Conservation (phyloP, 2,329 filamentous ascomycete species). For the Hysterium pulicare region DNA sequence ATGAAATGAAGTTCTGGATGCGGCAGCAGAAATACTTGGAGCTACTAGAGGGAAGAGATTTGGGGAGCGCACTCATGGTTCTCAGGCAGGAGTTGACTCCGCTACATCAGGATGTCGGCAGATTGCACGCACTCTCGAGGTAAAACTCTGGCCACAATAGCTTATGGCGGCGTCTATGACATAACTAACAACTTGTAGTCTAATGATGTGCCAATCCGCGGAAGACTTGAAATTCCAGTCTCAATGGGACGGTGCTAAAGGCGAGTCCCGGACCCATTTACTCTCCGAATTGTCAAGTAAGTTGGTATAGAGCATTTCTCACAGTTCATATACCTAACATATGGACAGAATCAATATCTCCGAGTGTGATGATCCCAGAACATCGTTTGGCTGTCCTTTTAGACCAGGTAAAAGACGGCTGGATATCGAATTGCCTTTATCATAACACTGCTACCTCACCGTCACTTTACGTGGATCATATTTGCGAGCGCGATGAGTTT, state of each 20-base stretch:
- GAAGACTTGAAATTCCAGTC: constrained; percentile 75
- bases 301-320: constrained; percentile 23
- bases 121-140: constrained; percentile 79
- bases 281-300: constrained; percentile 81
- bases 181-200: constrained; percentile 46
- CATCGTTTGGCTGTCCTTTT: constrained; percentile 79
- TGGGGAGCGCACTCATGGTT: constrained; percentile 72
- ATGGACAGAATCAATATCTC: constrained; percentile 75
- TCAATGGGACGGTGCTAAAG: constrained; percentile 78
- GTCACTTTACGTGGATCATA: constrained; percentile 85
- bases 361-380: constrained; percentile 94
- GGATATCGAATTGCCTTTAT: constrained; percentile 80
- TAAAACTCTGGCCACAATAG: constrained; percentile 28
- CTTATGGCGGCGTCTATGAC: background rate
- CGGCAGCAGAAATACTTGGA: constrained; percentile 95
- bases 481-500: constrained; percentile 75
- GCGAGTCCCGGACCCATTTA: constrained; percentile 68
- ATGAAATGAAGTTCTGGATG: constrained; percentile 81
- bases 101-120: constrained; percentile 71
- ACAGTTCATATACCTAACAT: constrained; percentile 13
- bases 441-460: constrained; percentile 78
- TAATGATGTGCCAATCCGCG: constrained; percentile 82
- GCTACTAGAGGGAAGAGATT: constrained; percentile 73
- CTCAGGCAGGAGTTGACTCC: constrained; percentile 85
- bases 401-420: constrained; percentile 76